Conservation (phyloP, 805 yeast species). For the Wickerhamomyces sydowiorum region DNA sequence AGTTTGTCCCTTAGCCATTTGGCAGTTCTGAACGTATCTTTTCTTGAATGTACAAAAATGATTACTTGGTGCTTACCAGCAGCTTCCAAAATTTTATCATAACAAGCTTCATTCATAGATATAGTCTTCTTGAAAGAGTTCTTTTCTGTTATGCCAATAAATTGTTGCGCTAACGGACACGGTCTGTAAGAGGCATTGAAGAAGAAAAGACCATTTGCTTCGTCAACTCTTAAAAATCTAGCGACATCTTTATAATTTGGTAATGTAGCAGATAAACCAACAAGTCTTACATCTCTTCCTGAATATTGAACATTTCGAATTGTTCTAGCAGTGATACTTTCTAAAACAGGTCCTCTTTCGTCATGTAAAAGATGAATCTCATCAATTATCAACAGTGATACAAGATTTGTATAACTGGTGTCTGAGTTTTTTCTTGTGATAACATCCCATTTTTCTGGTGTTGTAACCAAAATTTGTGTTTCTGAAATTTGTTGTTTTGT, state of each 20-base stretch:
- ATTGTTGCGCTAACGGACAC: constrained; percentile 86
- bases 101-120: constrained; percentile 90
- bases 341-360: constrained; percentile 92
- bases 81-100: constrained; percentile 67
- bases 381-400: constrained; percentile 74
- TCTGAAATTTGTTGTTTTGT: constrained; percentile 69
- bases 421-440: constrained; percentile 79
- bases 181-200: constrained; percentile 87
- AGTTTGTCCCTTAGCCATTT: constrained; percentile 61
- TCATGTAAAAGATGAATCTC: constrained; percentile 92
- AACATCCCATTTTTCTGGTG: constrained; percentile 98
- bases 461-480: constrained; percentile 82
- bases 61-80: constrained; percentile 72
- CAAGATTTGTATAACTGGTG: constrained; percentile 55
- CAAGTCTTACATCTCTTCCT: constrained; percentile 53
- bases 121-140: constrained; percentile 69
- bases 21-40: constrained; percentile 85
- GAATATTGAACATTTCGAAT: constrained; percentile 39
- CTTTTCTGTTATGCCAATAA: constrained; percentile 81
- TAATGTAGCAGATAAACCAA: constrained; percentile 89
- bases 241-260: constrained; percentile 91
- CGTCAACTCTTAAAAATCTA: constrained; percentile 62
- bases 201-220: constrained; percentile 57
- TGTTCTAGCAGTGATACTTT: constrained; percentile 77
- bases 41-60: constrained; percentile 89